Evolutionary conservation across 2,329 filamentous ascomycete species (phyloP).

Genomic region (Metarhizium humberi): DNA sequence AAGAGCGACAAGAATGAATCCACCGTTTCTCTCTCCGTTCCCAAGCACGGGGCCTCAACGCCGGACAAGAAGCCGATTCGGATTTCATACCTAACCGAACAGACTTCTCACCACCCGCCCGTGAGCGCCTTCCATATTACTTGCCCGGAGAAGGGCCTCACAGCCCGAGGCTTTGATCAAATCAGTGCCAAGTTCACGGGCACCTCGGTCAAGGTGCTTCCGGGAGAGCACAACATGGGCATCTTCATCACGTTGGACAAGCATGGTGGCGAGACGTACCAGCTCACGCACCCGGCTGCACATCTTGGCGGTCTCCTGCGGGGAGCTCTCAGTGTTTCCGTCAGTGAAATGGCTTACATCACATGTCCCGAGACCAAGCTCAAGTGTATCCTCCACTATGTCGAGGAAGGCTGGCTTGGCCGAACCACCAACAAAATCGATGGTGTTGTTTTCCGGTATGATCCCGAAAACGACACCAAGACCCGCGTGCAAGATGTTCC

Average conservation of each 20-base stretch:
- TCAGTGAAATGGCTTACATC: conserved; percentile 81
- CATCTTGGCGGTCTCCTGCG: conserved; percentile 81
- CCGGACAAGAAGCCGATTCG: conserved; percentile 50
- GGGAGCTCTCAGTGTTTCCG: conserved; percentile 80
- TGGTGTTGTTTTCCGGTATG: conserved; percentile 83
- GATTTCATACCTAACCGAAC: conserved; percentile 91
- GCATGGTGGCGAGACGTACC: conserved; percentile 80
- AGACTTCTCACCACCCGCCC: conserved; percentile 95
- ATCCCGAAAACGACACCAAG: conserved; percentile 76
- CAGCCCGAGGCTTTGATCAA: conserved; percentile 87
- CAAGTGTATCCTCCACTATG: conserved; percentile 86
- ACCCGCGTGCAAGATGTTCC: conserved; percentile 76
- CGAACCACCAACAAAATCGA: conserved; percentile 86
- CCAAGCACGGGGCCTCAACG: conserved; percentile 31
- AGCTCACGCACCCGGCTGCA: conserved; percentile 89
- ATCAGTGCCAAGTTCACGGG: conserved; percentile 97
- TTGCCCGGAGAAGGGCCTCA: conserved; percentile 83
- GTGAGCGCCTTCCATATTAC: conserved; percentile 93
- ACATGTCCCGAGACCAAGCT: conserved; percentile 84
- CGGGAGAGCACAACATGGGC: conserved; percentile 87
- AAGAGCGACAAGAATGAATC: conserved; percentile 37
- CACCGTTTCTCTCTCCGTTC: conserved; percentile 40
- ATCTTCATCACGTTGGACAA: conserved; percentile 86
- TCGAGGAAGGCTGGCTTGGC: conserved; percentile 91
- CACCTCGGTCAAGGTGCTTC: conserved; percentile 82